Evolutionary conservation across 73 alveolate species (phyloP), one percentile per base, ranked within the genome.

Genomic region (Paramecium sonneborni): DNA sequence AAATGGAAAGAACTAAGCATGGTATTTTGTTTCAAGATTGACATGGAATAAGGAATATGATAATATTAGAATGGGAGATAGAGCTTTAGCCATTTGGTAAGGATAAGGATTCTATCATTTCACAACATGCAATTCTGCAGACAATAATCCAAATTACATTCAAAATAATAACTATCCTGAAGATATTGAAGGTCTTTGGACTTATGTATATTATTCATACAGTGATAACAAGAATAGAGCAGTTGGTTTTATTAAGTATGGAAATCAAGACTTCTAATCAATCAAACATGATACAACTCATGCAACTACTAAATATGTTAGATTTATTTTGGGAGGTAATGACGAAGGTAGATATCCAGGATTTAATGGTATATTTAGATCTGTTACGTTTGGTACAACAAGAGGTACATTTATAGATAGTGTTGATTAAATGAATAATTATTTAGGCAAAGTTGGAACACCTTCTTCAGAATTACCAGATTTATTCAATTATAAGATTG

Each of bases 141-240:
- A 39, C 70, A 34, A 41, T 11, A 85, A 85, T 35, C 62, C 44
- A 20, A 85, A 85, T 30, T 26, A 32, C 57, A 56, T 85, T 85
- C 14, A 23, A 48, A 85, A 85, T 30, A 85, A 32, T 38, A 62
- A 85, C 85, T 85, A 85, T 20, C 92, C 92, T 18, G 57, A 43
- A 21, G 92, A 85, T 85, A 85, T 85, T 57, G 92, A 85, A 55
- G 92, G 92, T 14, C 35, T 85, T 23, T 85, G 92, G 92, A 85
- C 92, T 11, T 85, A 39, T 69, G 43, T 85, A 15, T 85, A 85
- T 23, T 85, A 85, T 85, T 52, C 86, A 43, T 79, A 79, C 90
- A 79, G 72, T 18, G 69, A 43, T 44, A 30, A 79, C 46, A 46
- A 79, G 26, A 41, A 26, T 44, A 46, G 44, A 43, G 90, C 90